Base-by-base conservation (phyloP, 140 eudicot genomes). In the Bidens hawaiensis region DNA sequence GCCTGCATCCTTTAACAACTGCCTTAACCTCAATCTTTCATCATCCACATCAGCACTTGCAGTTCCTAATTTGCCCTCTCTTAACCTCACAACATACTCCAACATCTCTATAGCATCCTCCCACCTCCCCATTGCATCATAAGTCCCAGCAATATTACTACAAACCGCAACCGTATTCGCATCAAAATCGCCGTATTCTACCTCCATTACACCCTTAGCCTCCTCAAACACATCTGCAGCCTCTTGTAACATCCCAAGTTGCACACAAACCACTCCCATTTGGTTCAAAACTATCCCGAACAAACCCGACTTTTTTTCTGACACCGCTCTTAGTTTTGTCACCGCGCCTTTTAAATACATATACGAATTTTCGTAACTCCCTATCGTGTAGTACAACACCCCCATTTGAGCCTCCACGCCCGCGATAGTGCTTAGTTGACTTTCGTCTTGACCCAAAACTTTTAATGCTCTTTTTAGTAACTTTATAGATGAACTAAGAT, bases 11-110 rank as follows among this genome's bases (percentile, higher is more conserved):
- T 77, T 87, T 24, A 91, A 49, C 53, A 91, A 71, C 72, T 60
- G 77, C 1, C 80, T 66, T 51, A 91, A 60, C 33, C 98, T 74
- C 28, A 75, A 51, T 66, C 75, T 87, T 74, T 91, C 98, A 19
- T 91, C 96, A 18, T 80, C 86, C 30, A 85, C 98, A 8, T 87
- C 89, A 6, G 91, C 85, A 78, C 87, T 79, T 10, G 98, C 98
- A n/a, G 98, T 91, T 56, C 98, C 98, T 2, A 91, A 87, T 78
- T 79, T 87, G 81, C 87, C 98, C 78, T 91, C 96, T 70, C 98
- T 75, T 77, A 87, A 61, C 55, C 78, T 81, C 3, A 87, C 96
- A 15, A 91, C 81, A 25, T 70, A 85, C 72, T 91, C 98, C 60
- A 91, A 67, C 34, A 91, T 77, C 54, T 87, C 95, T 16, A 87